Base-by-base conservation (phyloP, 176 grass and related monocot species). In the Zea luxurians region DNA sequence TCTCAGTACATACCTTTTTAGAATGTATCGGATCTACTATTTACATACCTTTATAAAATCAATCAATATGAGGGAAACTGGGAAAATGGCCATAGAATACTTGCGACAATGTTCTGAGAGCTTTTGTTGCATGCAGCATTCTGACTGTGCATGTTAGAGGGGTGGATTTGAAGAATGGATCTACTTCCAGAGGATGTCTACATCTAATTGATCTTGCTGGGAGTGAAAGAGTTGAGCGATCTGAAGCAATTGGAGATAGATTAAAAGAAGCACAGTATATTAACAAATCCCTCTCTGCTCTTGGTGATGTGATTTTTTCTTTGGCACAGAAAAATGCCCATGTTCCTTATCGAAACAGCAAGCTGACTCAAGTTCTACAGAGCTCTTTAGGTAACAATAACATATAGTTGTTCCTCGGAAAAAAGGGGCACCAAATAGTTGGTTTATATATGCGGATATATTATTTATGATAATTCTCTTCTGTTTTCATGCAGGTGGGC, bases 121-220 rank as follows among this genome's bases (percentile, higher is more conserved):
- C 0, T 45, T 57, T 65, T 36, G 47, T 84, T 84, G 53, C 45
- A 50, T 90, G 83, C 89, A 97, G 94, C 61, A 93, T 97, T 93
- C 72, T 97, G 59, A 97, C 94, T 37, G 94, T 97, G 42, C 94
- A 97, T 84, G 91, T 97, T 66, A 90, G 84, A 88, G 94, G 94
- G 52, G 34, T 83, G 50, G 94, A 97, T 81, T 65, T 90, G 65
- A 97, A 93, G 72, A 93, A 89, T 78, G 91, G 94, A 43, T 91
- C 94, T 47, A 92, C 86, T 35, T 91, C 94, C 10, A 82, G 94
- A 71, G 94, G 94, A 71, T 97, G 94, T 64, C 80, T 97, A 42
- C 94, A 97, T 87, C 61, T 97, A 37, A 93, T 97, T 72, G 94
- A 97, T 88, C 91, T 97, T 44, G 94, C 94, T 88, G 94, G 94